A percentile compares a stretch with the other conserved stretches of the same genome.
Evolutionary conservation across 257 asterid genomes (phyloP).

Genomic region (Marsdenia floribunda): DNA sequence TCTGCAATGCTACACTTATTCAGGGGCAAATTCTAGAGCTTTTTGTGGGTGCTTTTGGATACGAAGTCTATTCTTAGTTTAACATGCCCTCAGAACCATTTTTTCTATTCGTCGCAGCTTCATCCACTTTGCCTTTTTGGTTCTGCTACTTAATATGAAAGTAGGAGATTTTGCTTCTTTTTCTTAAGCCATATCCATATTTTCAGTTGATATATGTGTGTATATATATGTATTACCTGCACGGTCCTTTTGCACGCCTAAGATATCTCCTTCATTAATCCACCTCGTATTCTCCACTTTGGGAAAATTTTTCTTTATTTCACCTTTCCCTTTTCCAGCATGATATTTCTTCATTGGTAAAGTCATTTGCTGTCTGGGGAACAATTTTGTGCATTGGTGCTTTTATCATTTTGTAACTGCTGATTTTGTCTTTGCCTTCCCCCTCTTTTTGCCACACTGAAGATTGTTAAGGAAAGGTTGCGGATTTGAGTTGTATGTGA

Average conservation of each 20-base stretch:
- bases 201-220: background rate
- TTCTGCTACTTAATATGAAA: background rate
- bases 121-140: background rate
- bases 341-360: background rate
- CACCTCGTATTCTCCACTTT: background rate
- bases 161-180: background rate
- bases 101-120: background rate
- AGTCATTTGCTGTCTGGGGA: background rate
- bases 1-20: slow-evolving; percentile 4
- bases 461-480: slow-evolving; percentile 40
- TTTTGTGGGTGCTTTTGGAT: background rate
- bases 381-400: background rate
- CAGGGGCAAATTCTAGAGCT: background rate
- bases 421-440: background rate
- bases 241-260: background rate
- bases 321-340: background rate
- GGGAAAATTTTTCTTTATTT: background rate
- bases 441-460: slow-evolving; percentile 11
- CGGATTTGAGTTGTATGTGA: slow-evolving; percentile 44
- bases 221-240: background rate
- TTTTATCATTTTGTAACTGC: background rate
- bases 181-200: background rate
- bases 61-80: background rate
- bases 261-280: background rate
- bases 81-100: background rate